Conservation (phyloP, 148 eudicot species). For the Amaranthus palmeri region DNA sequence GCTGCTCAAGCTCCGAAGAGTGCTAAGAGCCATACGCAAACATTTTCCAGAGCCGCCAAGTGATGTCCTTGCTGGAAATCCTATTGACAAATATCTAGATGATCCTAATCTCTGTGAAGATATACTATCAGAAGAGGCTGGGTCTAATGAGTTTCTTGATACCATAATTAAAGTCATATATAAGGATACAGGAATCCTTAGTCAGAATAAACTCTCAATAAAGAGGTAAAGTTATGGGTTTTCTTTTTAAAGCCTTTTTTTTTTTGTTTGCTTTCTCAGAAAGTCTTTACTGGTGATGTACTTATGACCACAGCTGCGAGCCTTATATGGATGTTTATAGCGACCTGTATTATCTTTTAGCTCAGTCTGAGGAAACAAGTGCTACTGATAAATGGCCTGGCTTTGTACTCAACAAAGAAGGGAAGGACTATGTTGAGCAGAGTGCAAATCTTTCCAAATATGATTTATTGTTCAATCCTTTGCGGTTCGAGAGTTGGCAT, state of each 20-base stretch:
- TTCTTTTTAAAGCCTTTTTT: slow-evolving; percentile 7
- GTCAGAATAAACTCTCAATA: slow-evolving; percentile 38
- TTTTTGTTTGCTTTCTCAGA: slow-evolving; percentile 5
- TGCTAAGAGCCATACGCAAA: slow-evolving; percentile 88
- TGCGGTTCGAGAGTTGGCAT: slow-evolving; percentile 95
- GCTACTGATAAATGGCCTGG: slow-evolving; percentile 99
- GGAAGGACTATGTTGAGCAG: slow-evolving; percentile 86
- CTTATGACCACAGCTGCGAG: slow-evolving; percentile 63
- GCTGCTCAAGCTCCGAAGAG: slow-evolving; percentile 79
- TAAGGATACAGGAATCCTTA: slow-evolving; percentile 45
- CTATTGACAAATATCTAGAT: slow-evolving; percentile 81
- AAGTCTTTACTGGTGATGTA: slow-evolving; percentile 5
- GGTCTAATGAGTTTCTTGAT: slow-evolving; percentile 69
- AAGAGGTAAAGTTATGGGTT: slow-evolving; percentile 42
- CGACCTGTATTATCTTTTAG: slow-evolving; percentile 86
- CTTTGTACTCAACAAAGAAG: slow-evolving; percentile 94
- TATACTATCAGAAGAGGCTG: slow-evolving; percentile 82
- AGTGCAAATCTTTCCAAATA: slow-evolving; percentile 87
- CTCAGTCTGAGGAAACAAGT: slow-evolving; percentile 84
- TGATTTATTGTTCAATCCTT: slow-evolving; percentile 82
- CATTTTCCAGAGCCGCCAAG: slow-evolving; percentile 96
- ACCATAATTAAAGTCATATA: slow-evolving; percentile 49
- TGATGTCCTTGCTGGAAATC: slow-evolving; percentile 64
- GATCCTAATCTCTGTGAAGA: slow-evolving; percentile 78
- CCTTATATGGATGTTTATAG: slow-evolving; percentile 85